Evolutionary conservation across 2,329 filamentous ascomycete genomes (phyloP).

Genomic region (Penicillium vulpinum): DNA sequence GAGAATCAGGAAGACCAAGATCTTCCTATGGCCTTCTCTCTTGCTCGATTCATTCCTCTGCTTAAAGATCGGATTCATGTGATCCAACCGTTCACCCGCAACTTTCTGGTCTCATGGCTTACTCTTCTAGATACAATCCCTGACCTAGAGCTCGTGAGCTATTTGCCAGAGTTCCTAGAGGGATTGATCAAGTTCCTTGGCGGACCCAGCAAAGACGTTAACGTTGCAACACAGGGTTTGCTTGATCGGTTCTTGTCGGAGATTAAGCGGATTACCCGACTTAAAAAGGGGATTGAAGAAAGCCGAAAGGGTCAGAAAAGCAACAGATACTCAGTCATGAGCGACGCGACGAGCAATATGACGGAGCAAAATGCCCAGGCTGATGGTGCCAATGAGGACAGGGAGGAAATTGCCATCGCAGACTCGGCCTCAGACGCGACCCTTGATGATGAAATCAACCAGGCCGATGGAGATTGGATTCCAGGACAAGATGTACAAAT

Average conservation of each 20-base stretch:
- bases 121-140: slow-evolving; percentile 93
- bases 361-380: slow-evolving; percentile 47
- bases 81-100: slow-evolving; percentile 89
- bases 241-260: slow-evolving; percentile 88
- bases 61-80: slow-evolving; percentile 93
- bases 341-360: slow-evolving; percentile 64
- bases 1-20: slow-evolving; percentile 43
- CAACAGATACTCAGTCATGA: slow-evolving; percentile 69
- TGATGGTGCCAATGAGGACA: slow-evolving; percentile 36
- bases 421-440: slow-evolving; percentile 47
- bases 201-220: slow-evolving; percentile 89
- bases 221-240: slow-evolving; percentile 84
- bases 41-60: slow-evolving; percentile 86
- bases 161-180: slow-evolving; percentile 85
- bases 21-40: slow-evolving; percentile 86
- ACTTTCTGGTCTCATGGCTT: slow-evolving; percentile 95
- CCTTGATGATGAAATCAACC: slow-evolving; percentile 57
- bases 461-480: slow-evolving; percentile 89
- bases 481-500: slow-evolving; percentile 96
- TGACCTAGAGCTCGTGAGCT: slow-evolving; percentile 90
- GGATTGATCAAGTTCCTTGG: slow-evolving; percentile 90
- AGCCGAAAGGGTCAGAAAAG: slow-evolving; percentile 70
- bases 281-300: slow-evolving; percentile 89
- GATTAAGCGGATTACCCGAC: slow-evolving; percentile 88
- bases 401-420: slow-evolving; percentile 57